Evolutionary conservation across 176 grass and related monocot species (phyloP).

Genomic region (Pontederia crassipes): DNA sequence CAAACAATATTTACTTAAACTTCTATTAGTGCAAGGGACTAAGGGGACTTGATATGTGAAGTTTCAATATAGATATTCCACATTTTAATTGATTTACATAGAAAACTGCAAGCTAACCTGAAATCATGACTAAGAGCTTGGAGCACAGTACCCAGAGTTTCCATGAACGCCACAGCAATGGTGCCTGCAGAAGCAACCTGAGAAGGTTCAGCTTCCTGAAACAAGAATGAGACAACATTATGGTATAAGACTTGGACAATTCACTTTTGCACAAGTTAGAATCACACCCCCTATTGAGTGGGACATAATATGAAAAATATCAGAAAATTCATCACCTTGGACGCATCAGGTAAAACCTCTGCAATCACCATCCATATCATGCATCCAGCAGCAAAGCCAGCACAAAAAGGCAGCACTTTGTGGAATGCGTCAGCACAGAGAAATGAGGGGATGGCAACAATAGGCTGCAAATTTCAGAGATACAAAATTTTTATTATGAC

Average conservation of each 20-base stretch:
- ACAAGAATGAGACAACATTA: slow-evolving; percentile 18
- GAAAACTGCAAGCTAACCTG: slow-evolving; percentile 30
- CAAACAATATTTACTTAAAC: slow-evolving; percentile 11
- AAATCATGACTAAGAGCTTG: slow-evolving; percentile 52
- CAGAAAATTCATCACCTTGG: slow-evolving; percentile 50
- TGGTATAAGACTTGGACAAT: background rate
- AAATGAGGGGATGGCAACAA: slow-evolving; percentile 93
- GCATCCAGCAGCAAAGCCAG: slow-evolving; percentile 94
- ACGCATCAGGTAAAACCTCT: slow-evolving; percentile 97
- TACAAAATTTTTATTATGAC: background rate
- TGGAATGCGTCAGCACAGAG: slow-evolving; percentile 87
- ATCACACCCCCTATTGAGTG: background rate
- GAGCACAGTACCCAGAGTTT: slow-evolving; percentile 77
- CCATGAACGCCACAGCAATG: slow-evolving; percentile 94
- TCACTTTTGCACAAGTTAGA: background rate
- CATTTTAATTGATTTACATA: background rate
- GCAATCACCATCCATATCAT: slow-evolving; percentile 99
- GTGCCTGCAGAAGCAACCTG: slow-evolving; percentile 96
- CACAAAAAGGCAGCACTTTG: slow-evolving; percentile 91
- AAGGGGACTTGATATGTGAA: background rate
- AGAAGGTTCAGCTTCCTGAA: slow-evolving; percentile 82
- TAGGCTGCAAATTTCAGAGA: slow-evolving; percentile 45
- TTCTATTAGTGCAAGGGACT: no score
- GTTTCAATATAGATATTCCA: background rate
- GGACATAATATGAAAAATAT: background rate